A percentile compares a stretch with the other conserved stretches of the same genome.
phyloP scores from a whole-genome alignment of 306 rosid species.

The Ochetophila trinervis region DNA sequence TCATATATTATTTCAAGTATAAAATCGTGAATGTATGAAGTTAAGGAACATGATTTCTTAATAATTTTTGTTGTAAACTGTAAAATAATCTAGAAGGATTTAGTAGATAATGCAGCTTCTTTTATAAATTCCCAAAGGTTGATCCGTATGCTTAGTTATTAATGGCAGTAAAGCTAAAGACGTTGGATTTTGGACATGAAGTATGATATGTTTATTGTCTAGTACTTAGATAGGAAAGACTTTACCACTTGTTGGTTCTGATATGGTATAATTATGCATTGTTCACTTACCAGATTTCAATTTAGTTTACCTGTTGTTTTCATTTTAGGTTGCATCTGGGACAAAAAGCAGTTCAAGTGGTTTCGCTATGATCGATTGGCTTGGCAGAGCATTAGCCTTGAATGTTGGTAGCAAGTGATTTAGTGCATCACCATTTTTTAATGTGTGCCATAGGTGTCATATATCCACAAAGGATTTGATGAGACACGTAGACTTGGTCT shows the following conservation, averaged over 20 bases:
- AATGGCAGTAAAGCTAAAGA: neutral
- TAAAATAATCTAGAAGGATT: too few relatives aligned
- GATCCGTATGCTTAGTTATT: too few relatives aligned
- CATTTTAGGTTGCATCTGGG: conserved; percentile 91
- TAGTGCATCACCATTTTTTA: conserved; percentile 88
- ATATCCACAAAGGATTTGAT: conserved; percentile 93
- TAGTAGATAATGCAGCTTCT: too few relatives aligned
- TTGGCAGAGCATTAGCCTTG: conserved; percentile 90
- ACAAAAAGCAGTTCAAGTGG: conserved; percentile 99
- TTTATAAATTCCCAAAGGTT: too few relatives aligned
- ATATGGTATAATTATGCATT: neutral
- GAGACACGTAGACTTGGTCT: conserved; percentile 97
- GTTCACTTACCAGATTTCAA: neutral
- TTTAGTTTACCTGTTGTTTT: conserved; percentile 2
- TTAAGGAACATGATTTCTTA: too few relatives aligned
- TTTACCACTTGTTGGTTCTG: neutral
- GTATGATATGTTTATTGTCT: neutral
- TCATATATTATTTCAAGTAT: too few relatives aligned
- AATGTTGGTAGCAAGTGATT: conserved; percentile 98
- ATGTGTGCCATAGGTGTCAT: conserved; percentile 59
- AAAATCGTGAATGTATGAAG: too few relatives aligned
- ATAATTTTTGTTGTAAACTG: too few relatives aligned
- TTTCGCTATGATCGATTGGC: conserved; percentile 93
- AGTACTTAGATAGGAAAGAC: neutral
- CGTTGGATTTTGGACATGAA: neutral